Conservation (phyloP, 345 rosid genomes). For the Citrus unshiu region DNA sequence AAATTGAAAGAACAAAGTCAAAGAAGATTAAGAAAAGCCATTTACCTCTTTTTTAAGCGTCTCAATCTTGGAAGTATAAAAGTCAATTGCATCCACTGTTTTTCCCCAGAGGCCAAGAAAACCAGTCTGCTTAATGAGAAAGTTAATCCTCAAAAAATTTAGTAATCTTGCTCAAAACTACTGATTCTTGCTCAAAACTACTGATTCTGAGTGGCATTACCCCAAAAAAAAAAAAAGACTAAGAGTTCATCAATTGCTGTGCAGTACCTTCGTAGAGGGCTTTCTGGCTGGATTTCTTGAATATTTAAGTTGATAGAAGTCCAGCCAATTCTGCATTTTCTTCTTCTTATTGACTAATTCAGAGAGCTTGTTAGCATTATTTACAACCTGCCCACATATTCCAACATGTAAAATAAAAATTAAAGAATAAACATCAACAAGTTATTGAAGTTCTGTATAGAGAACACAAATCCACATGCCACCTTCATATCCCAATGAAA, state of each 20-base stretch:
- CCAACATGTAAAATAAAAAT: not conserved
- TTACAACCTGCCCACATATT: constrained; percentile 58
- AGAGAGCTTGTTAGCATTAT: constrained; percentile 67
- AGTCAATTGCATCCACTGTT: constrained; percentile 72
- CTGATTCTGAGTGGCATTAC: not conserved
- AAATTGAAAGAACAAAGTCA: not conserved
- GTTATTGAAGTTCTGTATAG: not conserved
- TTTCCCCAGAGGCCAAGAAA: constrained; percentile 71
- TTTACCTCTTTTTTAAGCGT: constrained; percentile 56
- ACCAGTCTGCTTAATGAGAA: constrained; percentile 50
- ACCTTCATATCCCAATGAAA: not conserved
- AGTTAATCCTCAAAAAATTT: not conserved
- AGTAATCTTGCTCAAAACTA: constrained; percentile 4
- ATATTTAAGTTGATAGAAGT: constrained; percentile 71
- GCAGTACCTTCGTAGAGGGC: constrained; percentile 54
- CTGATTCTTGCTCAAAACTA: too few relatives aligned
- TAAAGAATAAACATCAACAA: not conserved
- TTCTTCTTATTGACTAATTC: constrained; percentile 61
- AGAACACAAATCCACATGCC: not conserved
- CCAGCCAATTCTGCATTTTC: constrained; percentile 76
- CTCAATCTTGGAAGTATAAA: constrained; percentile 56
- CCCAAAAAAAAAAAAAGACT: not conserved
- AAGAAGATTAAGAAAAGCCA: not conserved
- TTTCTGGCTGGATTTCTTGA: constrained; percentile 53
- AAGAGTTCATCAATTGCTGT: not conserved